A percentile compares a stretch with the other conserved stretches of the same genome.
Evolutionary conservation across 495 filamentous ascomycete species (phyloP).

Genomic region (Hypoxylon fuscum): DNA sequence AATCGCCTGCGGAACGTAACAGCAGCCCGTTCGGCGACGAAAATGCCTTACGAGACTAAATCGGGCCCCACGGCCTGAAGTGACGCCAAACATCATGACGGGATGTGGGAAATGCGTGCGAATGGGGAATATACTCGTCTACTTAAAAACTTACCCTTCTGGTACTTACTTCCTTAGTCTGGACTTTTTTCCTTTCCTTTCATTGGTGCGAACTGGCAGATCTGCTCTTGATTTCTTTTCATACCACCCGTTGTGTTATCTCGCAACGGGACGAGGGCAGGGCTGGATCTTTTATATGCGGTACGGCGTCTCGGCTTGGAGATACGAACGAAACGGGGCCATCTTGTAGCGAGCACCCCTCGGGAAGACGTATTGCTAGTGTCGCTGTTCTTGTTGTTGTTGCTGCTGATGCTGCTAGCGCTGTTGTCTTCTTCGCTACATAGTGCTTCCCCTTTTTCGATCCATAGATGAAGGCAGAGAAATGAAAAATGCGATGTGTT

Average conservation of each 20-base stretch:
- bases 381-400: constrained; percentile 7
- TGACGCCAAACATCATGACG: constrained; percentile 39
- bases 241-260: constrained; percentile 24
- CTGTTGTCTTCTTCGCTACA: constrained; percentile 19
- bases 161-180: constrained; percentile 39
- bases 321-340: constrained; percentile 37
- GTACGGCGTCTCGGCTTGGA: constrained; percentile 41
- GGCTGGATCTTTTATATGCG: constrained; percentile 32
- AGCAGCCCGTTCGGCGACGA: constrained; percentile 66
- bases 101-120: constrained; percentile 40
- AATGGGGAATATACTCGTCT: constrained; percentile 27
- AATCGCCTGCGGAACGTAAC: constrained; percentile 46
- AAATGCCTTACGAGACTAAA: constrained; percentile 58
- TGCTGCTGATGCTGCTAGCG: too few relatives aligned
- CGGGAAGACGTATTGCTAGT: constrained; percentile 12
- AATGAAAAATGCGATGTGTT: constrained; percentile 31
- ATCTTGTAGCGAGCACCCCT: constrained; percentile 4
- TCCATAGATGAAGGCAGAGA: constrained; percentile 3
- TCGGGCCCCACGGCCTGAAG: constrained; percentile 17
- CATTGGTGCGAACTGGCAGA: constrained; percentile 22
- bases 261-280: constrained; percentile 17
- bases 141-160: constrained; percentile 32
- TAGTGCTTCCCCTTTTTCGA: constrained; percentile 19
- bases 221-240: constrained; percentile 31
- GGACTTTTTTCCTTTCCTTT: constrained; percentile 30